A percentile compares a stretch with the other conserved stretches of the same genome.
Evolutionary conservation across 1,284 basidiomycete genomes (phyloP).

Genomic region (Malassezia brasiliensis): DNA sequence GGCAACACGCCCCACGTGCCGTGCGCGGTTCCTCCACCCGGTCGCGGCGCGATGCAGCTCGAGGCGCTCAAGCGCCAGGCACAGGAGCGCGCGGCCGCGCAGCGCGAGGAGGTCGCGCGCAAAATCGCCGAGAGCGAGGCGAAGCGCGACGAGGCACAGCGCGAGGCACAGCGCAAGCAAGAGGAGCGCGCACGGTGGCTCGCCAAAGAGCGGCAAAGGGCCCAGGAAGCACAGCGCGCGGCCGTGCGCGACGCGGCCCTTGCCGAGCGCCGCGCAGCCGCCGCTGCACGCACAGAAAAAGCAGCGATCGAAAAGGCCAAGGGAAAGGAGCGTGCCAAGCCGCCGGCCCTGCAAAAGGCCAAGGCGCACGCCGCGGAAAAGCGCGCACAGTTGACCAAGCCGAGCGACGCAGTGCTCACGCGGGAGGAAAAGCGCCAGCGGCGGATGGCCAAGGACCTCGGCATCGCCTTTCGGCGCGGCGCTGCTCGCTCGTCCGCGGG

Average conservation of each 20-base stretch:
- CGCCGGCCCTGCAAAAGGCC: slow-evolving; percentile 13
- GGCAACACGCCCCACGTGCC: not conserved
- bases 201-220: slow-evolving; percentile 1
- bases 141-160: not conserved
- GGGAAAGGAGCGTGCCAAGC: not conserved
- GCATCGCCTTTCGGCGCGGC: slow-evolving; percentile 6
- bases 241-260: not conserved
- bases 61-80: slow-evolving; percentile 13
- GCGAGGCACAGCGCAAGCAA: not conserved
- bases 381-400: slow-evolving; percentile 3
- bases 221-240: not conserved
- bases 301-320: slow-evolving; percentile 3
- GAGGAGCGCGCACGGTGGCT: slow-evolving; percentile 8
- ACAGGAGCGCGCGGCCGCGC: not conserved
- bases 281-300: not conserved
- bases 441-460: slow-evolving; percentile 15
- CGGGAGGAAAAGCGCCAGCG: slow-evolving; percentile 18
- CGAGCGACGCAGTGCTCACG: slow-evolving; percentile 2
- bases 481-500: not conserved
- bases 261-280: slow-evolving; percentile 1
- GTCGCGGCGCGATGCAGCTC: not conserved
- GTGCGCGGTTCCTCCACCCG: not conserved
- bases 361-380: slow-evolving; percentile 2
- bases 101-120: slow-evolving; percentile 6
- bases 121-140: slow-evolving; percentile 1